Base-by-base conservation (phyloP, 768 basidiomycete species). In the Suillus spraguei region DNA sequence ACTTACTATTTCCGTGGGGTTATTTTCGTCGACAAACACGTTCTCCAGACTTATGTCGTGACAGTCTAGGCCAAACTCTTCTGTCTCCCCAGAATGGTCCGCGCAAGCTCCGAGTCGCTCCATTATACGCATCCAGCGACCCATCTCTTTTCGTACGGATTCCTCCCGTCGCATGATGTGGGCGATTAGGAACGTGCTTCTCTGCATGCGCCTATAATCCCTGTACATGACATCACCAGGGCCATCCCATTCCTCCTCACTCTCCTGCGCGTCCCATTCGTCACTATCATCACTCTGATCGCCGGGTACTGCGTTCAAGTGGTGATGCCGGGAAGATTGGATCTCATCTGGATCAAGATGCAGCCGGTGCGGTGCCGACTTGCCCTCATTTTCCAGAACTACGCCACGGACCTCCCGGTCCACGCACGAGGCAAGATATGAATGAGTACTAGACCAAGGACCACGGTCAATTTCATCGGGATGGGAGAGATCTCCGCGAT, bases 41-140 rank as follows among this genome's bases (percentile, higher is more conserved):
- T 94, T 95, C 75, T 92, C 91, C 70, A 92, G 72, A 69, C 91
- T 94, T 53, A 95, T 74, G 71, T 95, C 94, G 66, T 95, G 94
- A 69, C 89, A 90, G 69, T 95, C 93, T 59, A 95, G 74, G 3
- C 88, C 86, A 71, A 95, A 94, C 70, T 87, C 84, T 72, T 91
- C 90, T 33, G 49, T 67, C 50, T 66, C 69, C 60, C 72, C 65
- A 41, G 56, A 41, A 10, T 68, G 60, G 56, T 76, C 74, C 47
- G 71, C 71, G 49, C 76, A 71, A 9, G 69, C 76, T 11, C 72
- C 78, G 42, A 91, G 76, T 52, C 78, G 74, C 65, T 87, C 85
- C 90, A 93, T 91, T 69, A 92, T 71, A 35, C 71, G 73, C 78
- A 84, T 80, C 85, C 90, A 94, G 53, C 90, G 78, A 9, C 70